Base-by-base conservation (phyloP, 306 rosid species). In the Medicago ruthenica region DNA sequence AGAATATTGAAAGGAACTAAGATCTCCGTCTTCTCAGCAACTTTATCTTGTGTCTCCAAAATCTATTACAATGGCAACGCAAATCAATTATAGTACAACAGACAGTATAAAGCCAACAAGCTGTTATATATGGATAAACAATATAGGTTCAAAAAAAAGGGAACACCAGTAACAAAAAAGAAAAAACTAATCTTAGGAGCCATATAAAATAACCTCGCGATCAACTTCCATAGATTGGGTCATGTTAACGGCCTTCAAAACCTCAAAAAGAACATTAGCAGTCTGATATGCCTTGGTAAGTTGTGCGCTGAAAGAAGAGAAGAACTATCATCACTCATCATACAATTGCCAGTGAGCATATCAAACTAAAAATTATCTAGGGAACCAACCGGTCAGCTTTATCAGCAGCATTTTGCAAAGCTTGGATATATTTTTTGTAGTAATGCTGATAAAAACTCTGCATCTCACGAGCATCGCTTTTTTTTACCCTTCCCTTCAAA, bases 181-280 rank as follows among this genome's bases (percentile, higher is more conserved):
- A 44, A 17, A 64, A 79, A 70, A 14, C 6, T 48, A 34, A 17
- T 74, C 44, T 47, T 45, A 45, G 39, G 64, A 79, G 58, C 27
- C 41, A 40, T 5, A 57, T 50, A 63, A 76, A 57, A 55, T 69
- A 66, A 95, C 99, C 97, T 95, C 99, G 9, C 92, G 99, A 72
- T 90, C 97, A 82, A 95, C 93, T 92, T 95, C 99, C 77, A 95
- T 89, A 62, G 99, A 89, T 78, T 95, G 99, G 6, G 93, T 92
- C 93, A 83, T 85, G 80, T 92, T 95, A 79, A 92, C 97, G 63
- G 98, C 99, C 89, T 92, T 95, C 78, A 95, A 82, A 76, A 95
- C 99, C 76, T 95, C 99, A 84, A 95, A 95, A 81, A 95, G 96
- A 83, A 95, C 99, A 83, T 95, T 92, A 20, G 99, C 99, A 51